Evolutionary conservation across 805 yeast species (phyloP), one percentile per base, ranked within the genome.

Genomic region (Myxozyma neotropica): DNA sequence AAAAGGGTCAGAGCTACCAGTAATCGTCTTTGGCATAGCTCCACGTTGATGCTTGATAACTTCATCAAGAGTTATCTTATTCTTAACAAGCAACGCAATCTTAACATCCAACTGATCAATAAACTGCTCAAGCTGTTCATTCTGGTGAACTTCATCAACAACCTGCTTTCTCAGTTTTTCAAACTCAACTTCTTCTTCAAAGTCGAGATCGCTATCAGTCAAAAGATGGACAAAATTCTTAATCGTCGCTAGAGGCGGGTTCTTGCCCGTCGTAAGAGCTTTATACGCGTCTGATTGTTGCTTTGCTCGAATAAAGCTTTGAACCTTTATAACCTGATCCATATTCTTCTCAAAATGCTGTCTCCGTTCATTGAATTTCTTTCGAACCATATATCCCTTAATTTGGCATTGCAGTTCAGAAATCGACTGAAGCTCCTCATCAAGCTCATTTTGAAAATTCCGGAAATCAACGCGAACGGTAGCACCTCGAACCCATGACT

Each of bases 181-280:
- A 43, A 91, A 74, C 56, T 80, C 82, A 61, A 87, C 78, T 66
- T 90, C 96, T 61, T 87, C 86, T 53, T 84, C 88, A 70, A 85
- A 85, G 68, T 89, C 96, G 13, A 79, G 77, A 54, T 86, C 89
- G 61, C 82, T 84, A 63, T 85, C 90, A 58, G 87, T 86, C 46
- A 94, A 74, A 43, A 94, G 73, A 66, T 83, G 82, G 2, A 92
- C 88, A 73, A 91, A 94, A 58, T 83, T 85, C 67, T 84, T 81
- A 24, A 94, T 85, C 0, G 89, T 88, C 33, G 85, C 75, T 50
- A 94, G 74, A 0, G 95, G 88, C 0, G 98, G 97, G 68, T 88
- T 86, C 39, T 80, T 81, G 71, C 82, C 84, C 8, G 82, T 80
- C 50, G 89, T 82, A 57, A 94, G 76, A 1, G 88, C 82, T 59